A percentile compares a stretch with the other conserved stretches of the same genome.
These are phyloP conservation scores for Cercospora zeae-maydis DNA, from an alignment of 2,329 filamentous ascomycete species.

Conservation along the genomic window DNA sequence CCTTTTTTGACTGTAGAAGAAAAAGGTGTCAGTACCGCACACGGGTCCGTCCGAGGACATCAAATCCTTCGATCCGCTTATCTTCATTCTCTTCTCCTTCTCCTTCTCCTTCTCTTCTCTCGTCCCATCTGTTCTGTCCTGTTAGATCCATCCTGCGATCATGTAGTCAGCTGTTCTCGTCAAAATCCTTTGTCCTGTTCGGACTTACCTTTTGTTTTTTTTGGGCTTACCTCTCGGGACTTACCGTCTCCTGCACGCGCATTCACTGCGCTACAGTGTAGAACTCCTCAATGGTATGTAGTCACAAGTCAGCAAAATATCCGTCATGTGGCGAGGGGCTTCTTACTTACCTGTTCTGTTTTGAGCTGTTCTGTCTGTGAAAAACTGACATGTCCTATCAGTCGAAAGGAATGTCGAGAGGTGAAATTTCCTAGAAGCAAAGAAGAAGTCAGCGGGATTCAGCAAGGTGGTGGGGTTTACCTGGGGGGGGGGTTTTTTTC, in stretches of 20 bases:
- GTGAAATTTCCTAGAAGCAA: too few relatives aligned
- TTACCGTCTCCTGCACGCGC: neutral
- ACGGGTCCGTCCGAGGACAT: neutral
- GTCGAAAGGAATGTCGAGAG: too few relatives aligned
- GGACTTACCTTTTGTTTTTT: neutral
- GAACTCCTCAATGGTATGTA: neutral
- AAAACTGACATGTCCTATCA: too few relatives aligned
- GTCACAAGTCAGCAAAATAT: neutral
- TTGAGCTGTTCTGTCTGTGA: too few relatives aligned
- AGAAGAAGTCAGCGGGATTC: too few relatives aligned
- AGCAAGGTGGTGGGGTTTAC: too few relatives aligned
- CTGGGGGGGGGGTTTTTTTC: too few relatives aligned
- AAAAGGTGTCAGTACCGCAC: slow-evolving; percentile 1
- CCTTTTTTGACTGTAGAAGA: neutral
- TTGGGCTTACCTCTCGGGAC: neutral
- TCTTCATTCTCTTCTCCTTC: neutral
- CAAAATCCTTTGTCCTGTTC: neutral
- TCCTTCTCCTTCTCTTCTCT: neutral
- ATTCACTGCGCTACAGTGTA: neutral
- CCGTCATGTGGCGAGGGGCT: too few relatives aligned
- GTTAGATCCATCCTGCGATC: neutral
- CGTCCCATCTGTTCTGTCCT: too few relatives aligned
- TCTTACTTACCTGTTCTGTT: too few relatives aligned
- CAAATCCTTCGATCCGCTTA: neutral
- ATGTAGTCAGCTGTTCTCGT: neutral